Evolutionary conservation across 1,284 basidiomycete genomes (phyloP), one percentile per base, ranked within the genome.

Genomic region (Ceratobasidium theobromae): DNA sequence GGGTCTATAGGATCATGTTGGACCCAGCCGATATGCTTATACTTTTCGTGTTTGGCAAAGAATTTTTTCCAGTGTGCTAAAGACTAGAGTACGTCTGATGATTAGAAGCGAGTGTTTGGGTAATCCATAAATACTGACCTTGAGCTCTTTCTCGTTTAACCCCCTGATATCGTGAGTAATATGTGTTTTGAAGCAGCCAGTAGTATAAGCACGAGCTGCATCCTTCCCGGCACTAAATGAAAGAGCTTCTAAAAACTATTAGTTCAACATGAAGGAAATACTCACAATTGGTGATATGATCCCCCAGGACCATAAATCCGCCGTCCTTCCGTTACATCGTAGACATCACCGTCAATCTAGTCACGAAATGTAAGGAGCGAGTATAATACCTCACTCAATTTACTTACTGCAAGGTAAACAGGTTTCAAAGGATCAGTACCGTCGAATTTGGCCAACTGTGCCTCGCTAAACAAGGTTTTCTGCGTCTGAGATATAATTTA

Each of bases 321-420:
- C 53, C 86, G 82, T 71, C 86, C 86, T 46, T 79, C 77, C 35
- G 86, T 85, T 45, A 99, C 96, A 74, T 99, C 95, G 78, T 88
- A 98, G 1, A 99, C 94, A 64, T 91, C 87, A 18, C 93, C 92
- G 74, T 94, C 89, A 73, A 98, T 90, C 89, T 92, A 67, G 40
- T 18, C 27, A 46, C 14, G 35, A 14, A 62, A 18, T 25, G 3
- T 4, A 32, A 25, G 28, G 6, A n/a, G 21, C 38, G 51, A 23
- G 71, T n/a, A n/a, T n/a, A n/a, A n/a, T n/a, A 67, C 25, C 73
- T 65, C 66, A 66, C 28, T 40, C 67, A 68, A 40, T 62, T 38
- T 70, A 76, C 86, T 74, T 76, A 89, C 90, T 69, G 91, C 93
- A 64, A 98, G 78, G 78, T 95, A 98, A 55, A 96, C 78, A 18